Conservation (phyloP, 805 yeast species). For the Priceomyces castillae region DNA sequence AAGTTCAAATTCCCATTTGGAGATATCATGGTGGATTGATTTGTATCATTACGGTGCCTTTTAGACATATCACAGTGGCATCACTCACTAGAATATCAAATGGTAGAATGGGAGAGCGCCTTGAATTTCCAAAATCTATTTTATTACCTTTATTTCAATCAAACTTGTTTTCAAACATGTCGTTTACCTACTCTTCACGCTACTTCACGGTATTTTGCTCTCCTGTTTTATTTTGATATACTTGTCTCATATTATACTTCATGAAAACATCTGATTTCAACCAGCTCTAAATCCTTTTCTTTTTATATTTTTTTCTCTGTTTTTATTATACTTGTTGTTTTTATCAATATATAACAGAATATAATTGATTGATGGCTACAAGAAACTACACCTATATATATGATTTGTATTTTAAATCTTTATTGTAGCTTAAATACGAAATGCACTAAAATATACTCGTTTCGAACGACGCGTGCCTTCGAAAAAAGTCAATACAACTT, state of each 20-base stretch:
- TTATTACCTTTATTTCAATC: background rate
- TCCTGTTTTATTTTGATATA: background rate
- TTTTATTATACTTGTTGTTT: constrained; percentile 5
- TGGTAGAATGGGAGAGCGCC: background rate
- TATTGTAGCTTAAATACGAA: background rate
- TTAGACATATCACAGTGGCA: background rate
- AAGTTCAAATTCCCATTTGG: background rate
- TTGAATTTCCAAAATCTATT: constrained; percentile 1
- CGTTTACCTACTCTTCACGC: background rate
- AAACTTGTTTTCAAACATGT: background rate
- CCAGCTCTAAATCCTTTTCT: background rate
- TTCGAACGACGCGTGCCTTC: constrained; percentile 4
- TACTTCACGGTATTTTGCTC: background rate
- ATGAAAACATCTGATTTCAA: background rate
- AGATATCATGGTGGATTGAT: background rate
- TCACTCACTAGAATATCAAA: background rate
- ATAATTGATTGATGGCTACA: constrained; percentile 4
- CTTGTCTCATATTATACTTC: background rate
- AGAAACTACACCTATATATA: background rate
- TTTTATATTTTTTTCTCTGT: background rate
- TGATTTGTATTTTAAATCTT: constrained; percentile 1
- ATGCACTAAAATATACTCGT: background rate
- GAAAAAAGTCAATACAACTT: constrained; percentile 1
- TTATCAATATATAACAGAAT: constrained; percentile 5
- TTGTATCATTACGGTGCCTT: constrained; percentile 1